These are phyloP conservation scores for Mucor velutinosus DNA, from an alignment of 371 early-diverging fungal genomes.

Conservation along the genomic window DNA sequence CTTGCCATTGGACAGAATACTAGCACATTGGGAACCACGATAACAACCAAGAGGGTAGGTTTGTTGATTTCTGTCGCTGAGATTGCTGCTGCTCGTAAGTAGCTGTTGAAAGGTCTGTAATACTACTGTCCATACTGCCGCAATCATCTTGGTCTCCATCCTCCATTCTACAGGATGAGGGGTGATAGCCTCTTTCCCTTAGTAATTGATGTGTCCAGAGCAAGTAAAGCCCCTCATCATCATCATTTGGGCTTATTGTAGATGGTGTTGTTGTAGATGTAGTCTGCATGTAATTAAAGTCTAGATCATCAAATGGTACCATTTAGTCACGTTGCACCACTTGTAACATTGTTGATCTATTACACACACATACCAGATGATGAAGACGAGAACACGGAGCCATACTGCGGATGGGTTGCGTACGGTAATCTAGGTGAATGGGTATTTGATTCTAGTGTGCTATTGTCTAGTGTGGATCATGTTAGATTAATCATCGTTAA, in stretches of 20 bases:
- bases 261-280: not conserved
- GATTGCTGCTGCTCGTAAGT: not conserved
- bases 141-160: constrained; percentile 7
- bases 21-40: constrained; percentile 13
- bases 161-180: constrained; percentile 9
- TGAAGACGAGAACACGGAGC: not conserved
- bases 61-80: not conserved
- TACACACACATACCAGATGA: not conserved
- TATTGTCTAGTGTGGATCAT: not conserved
- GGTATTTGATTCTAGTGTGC: not conserved
- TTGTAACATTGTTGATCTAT: not conserved
- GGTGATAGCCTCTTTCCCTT: constrained; percentile 33
- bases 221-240: constrained; percentile 45
- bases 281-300: not conserved
- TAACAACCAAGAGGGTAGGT: constrained; percentile 3
- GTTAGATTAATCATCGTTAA: not conserved
- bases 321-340: not conserved
- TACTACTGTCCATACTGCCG: constrained; percentile 18
- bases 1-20: not conserved
- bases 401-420: not conserved
- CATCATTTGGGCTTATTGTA: constrained; percentile 28
- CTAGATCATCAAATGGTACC: not conserved
- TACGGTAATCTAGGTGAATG: not conserved
- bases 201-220: constrained; percentile 47
- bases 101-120: constrained; percentile 4